phyloP scores from a whole-genome alignment of 2,329 filamentous ascomycete species.

The Ambrosiella cleistominuta region DNA sequence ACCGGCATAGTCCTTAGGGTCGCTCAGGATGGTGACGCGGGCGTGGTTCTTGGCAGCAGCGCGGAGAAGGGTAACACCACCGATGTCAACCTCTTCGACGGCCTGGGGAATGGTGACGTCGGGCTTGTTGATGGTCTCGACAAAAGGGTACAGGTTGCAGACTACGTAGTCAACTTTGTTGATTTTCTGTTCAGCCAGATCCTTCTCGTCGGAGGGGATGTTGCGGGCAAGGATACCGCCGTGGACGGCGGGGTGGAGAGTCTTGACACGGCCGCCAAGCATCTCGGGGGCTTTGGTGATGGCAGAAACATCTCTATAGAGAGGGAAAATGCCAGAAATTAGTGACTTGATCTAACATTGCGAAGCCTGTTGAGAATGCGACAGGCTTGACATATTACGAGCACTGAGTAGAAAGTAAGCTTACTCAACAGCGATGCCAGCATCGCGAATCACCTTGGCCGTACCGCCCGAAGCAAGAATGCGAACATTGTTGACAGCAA shows the following conservation, averaged over 20 bases:
- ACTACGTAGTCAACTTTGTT: constrained; percentile 90
- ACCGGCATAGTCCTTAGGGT: constrained; percentile 82
- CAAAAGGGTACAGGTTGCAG: constrained; percentile 98
- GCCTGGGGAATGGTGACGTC: constrained; percentile 94
- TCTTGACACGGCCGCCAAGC: constrained; percentile 74
- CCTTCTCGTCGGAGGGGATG: constrained; percentile 89
- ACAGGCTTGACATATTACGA: neutral
- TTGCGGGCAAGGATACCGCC: constrained; percentile 85
- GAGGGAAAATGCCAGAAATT: neutral
- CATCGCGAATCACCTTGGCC: constrained; percentile 89
- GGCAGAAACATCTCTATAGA: constrained; percentile 71
- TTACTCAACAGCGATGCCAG: constrained; percentile 86
- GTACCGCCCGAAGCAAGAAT: constrained; percentile 91
- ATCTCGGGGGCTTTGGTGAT: constrained; percentile 97
- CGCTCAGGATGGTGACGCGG: constrained; percentile 87
- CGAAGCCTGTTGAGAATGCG: neutral
- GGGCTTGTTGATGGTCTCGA: constrained; percentile 91
- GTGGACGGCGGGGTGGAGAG: constrained; percentile 83
- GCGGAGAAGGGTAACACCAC: constrained; percentile 86
- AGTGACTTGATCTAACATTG: neutral
- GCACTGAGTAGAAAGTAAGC: constrained; percentile 17
- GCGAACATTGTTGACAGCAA: constrained; percentile 75
- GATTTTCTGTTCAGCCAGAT: constrained; percentile 87
- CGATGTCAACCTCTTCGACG: constrained; percentile 97
- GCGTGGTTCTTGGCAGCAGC: constrained; percentile 96